Percentiles rank a stretch among this genome's conserved stretches.
Conservation (phyloP, 2,329 filamentous ascomycete genomes). For the Cryphonectria carpinicola region DNA sequence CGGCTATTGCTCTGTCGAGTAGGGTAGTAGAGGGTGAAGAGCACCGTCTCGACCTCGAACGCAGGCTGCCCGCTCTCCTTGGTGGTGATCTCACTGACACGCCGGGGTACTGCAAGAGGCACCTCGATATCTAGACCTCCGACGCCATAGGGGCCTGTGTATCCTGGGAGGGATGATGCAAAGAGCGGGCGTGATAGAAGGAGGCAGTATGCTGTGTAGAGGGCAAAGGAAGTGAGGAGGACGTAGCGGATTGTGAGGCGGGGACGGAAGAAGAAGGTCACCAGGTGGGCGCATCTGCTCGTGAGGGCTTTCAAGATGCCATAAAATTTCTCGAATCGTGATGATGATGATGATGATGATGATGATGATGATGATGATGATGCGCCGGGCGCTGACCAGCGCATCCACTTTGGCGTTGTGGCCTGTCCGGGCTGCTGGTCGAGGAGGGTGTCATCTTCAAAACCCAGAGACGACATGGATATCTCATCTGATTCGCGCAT, state of each 20-base stretch:
- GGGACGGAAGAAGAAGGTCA: slow-evolving; percentile 16
- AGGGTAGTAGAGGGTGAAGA: slow-evolving; percentile 29
- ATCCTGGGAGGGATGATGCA: slow-evolving; percentile 13
- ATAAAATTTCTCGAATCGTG: not conserved
- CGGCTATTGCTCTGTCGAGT: not conserved
- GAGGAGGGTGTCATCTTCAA: slow-evolving; percentile 23
- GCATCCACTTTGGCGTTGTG: slow-evolving; percentile 26
- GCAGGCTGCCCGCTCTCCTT: slow-evolving; percentile 18
- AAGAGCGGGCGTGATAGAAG: slow-evolving; percentile 14
- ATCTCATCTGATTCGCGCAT: not conserved
- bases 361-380: not conserved
- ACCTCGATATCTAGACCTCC: slow-evolving; percentile 25
- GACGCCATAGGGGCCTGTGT: slow-evolving; percentile 25
- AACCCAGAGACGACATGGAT: not conserved
- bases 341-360: too few relatives aligned
- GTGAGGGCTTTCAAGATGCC: not conserved
- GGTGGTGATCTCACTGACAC: slow-evolving; percentile 16
- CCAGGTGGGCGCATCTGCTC: not conserved
- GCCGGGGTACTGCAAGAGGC: slow-evolving; percentile 14
- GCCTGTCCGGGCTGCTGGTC: slow-evolving; percentile 5
- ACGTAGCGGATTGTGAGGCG: slow-evolving; percentile 24
- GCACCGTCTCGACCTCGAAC: slow-evolving; percentile 28
- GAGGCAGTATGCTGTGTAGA: slow-evolving; percentile 17
- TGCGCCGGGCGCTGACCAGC: slow-evolving; percentile 6
- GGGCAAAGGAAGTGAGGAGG: slow-evolving; percentile 7